These are phyloP conservation scores for Castanopsis chinensis DNA, from an alignment of 306 rosid genomes.

Conservation along the genomic window DNA sequence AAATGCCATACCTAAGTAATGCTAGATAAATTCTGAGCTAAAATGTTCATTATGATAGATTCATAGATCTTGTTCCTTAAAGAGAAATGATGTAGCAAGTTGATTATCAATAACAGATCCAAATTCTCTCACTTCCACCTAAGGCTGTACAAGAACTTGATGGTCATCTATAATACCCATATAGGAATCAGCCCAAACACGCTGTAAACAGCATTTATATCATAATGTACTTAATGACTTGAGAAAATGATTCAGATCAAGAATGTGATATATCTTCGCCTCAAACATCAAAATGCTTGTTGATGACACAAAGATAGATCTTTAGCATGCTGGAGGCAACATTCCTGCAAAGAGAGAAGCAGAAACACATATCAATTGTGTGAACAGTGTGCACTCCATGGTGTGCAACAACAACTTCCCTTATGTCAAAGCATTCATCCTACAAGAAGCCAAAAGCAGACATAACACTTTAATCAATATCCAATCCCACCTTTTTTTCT, in stretches of 20 bases:
- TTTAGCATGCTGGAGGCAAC: conserved; percentile 59
- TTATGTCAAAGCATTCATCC: too few species aligned
- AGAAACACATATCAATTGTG: conserved; percentile 13
- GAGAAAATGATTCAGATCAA: conserved; percentile 63
- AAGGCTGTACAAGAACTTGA: conserved; percentile 65
- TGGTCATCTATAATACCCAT: conserved; percentile 67
- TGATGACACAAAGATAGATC: conserved; percentile 74
- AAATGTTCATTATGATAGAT: conserved; percentile 47
- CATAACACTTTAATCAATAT: too few species aligned
- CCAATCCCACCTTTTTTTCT: too few species aligned
- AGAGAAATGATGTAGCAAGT: conserved; percentile 52
- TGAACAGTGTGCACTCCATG: too few species aligned
- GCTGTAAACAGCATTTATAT: conserved; percentile 49
- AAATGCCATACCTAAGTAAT: conserved; percentile 54
- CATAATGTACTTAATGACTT: conserved; percentile 48
- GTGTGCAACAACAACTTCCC: too few species aligned
- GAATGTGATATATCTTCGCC: conserved; percentile 70
- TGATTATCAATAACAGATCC: conserved; percentile 68
- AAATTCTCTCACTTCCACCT: conserved; percentile 53
- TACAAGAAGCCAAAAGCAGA: too few species aligned
- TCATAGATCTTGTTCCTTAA: conserved; percentile 55
- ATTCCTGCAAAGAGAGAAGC: conserved; percentile 44
- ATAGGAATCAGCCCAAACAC: conserved; percentile 76
- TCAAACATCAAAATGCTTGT: conserved; percentile 73
- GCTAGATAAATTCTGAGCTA: conserved; percentile 54